Evolutionary conservation across 1,284 basidiomycete species (phyloP), one percentile per base, ranked within the genome.

Genomic region (Mycena sp.): DNA sequence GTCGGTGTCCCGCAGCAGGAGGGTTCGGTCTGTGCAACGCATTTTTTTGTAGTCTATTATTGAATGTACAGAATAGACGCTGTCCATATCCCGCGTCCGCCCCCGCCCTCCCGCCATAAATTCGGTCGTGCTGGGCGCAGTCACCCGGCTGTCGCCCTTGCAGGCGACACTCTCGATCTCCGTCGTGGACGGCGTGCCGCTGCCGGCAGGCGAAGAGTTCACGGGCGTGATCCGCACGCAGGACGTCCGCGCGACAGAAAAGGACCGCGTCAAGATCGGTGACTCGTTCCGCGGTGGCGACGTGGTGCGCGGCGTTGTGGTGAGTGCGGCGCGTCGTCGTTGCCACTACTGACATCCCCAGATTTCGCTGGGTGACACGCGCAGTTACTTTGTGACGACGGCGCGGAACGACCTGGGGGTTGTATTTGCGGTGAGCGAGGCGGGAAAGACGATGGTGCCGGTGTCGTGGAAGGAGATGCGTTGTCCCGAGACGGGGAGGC

Each of bases 241-340:
- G 76, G 98, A 99, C 77, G 90, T 98, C n/a, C 80, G 95, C 49
- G 89, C 91, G 28, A 96, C 95, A 1, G 95, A 98, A 74, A 94
- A 94, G 72, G 95, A 97, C 80, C 93, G 91, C 75, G 87, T 98
- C 63, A 96, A 94, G 77, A 93, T 99, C 69, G 89, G 89, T 32
- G 94, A 98, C 70, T 98, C 95, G 74, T 99, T 99, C 79, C 86
- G 98, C 41, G 93, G 96, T 0, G 96, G 98, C 4, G 97, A 99
- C 78, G 93, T 99, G 56, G 93, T 99, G 28, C 89, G 93, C 69
- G 96, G 96, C 6, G 80, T 92, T 41, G 96, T 99, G 70, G 96
- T 98, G 75, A 77, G 93, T 86, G 30, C 7, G 21, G 51, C 26
- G 54, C 37, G 14, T 53, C 16, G 28, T 17, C 35, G 29, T 44